Conservation (phyloP, 805 yeast genomes). For the Candida peoriensis region DNA sequence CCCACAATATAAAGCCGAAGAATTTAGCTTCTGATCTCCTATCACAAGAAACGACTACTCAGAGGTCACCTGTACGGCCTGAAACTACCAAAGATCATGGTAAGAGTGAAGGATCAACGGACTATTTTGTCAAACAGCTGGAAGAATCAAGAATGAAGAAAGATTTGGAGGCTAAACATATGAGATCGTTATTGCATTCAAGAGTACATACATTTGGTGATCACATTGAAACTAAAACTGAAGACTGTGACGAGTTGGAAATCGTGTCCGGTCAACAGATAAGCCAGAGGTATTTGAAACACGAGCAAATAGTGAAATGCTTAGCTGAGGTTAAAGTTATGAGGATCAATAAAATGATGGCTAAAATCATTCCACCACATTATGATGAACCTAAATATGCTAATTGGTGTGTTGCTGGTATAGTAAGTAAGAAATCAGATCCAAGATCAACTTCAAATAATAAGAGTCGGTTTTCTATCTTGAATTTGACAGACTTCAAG, state of each 20-base stretch:
- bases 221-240: conserved; percentile 23
- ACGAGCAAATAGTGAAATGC: conserved; percentile 28
- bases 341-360: conserved; percentile 52
- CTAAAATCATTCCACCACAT: conserved; percentile 64
- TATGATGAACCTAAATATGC: conserved; percentile 63
- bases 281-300: conserved; percentile 41
- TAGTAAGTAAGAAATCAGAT: conserved; percentile 53
- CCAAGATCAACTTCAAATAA: conserved; percentile 40
- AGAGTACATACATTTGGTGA: conserved; percentile 37
- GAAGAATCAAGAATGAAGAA: conserved; percentile 23
- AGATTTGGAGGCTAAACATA: conserved; percentile 15
- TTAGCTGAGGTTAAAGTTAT: conserved; percentile 49
- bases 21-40: not conserved
- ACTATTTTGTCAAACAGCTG: conserved; percentile 31
- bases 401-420: conserved; percentile 80
- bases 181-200: conserved; percentile 25
- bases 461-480: conserved; percentile 50
- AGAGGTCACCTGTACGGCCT: not conserved
- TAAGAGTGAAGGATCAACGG: conserved; percentile 15
- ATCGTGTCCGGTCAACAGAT: conserved; percentile 39
- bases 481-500: conserved; percentile 65
- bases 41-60: not conserved
- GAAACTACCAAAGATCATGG: not conserved
- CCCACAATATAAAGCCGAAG: not conserved
- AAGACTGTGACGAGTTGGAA: conserved; percentile 40